phyloP scores from a whole-genome alignment of 2,329 filamentous ascomycete genomes.

The Colletotrichum echinochloae region DNA sequence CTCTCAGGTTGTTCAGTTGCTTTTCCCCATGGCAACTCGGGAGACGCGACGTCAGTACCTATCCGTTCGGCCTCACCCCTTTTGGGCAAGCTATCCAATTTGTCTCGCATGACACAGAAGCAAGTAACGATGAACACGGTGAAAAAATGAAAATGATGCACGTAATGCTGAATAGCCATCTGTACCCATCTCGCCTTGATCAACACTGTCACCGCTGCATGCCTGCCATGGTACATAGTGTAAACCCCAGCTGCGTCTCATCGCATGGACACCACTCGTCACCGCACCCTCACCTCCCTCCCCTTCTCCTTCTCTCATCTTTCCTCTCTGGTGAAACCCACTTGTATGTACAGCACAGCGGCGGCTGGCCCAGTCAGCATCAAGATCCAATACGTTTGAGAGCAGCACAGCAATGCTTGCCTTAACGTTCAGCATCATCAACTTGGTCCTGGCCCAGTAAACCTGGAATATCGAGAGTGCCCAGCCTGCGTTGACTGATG shows the following conservation, averaged over 20 bases:
- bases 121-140: background rate
- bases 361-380: background rate
- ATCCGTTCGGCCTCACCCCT: background rate
- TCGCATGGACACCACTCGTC: background rate
- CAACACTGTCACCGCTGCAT: background rate
- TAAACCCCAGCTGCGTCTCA: conserved; percentile 4
- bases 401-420: conserved; percentile 18
- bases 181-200: conserved; percentile 6
- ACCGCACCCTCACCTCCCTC: background rate
- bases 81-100: background rate
- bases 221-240: background rate
- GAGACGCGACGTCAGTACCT: conserved; percentile 13
- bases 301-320: conserved; percentile 11
- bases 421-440: conserved; percentile 9
- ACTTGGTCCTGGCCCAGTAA: conserved; percentile 3
- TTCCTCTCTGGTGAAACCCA: background rate
- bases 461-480: background rate
- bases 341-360: background rate
- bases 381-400: background rate
- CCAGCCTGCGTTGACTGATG: conserved; percentile 1
- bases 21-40: background rate
- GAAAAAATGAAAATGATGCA: conserved; percentile 19
- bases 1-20: background rate
- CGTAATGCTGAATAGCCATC: background rate
- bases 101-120: conserved; percentile 9